Base-by-base conservation (phyloP, 1,284 basidiomycete genomes). In the Cutaneotrichosporon sp. region DNA sequence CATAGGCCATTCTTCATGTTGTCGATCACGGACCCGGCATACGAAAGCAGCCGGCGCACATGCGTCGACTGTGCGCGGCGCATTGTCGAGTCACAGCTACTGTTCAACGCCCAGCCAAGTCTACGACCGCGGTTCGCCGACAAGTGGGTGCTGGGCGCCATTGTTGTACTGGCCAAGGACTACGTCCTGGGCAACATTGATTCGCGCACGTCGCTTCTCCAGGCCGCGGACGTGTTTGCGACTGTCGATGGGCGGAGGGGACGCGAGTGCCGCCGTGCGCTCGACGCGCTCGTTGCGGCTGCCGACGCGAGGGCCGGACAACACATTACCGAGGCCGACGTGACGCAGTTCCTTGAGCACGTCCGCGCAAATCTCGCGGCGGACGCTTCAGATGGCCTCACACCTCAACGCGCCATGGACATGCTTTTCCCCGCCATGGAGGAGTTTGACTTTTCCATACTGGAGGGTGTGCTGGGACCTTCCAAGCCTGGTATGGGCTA, bases 121-220 rank as follows among this genome's bases (percentile, higher is more conserved):
- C 51, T 61, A 4, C 53, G 57, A 1, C 62, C 62, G 4, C 50
- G 48, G 54, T 33, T 26, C 52, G 34, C 41, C 30, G 20, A 8
- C 10, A n/a, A 18, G 9, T 64, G 62, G 62, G 55, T 64, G 21
- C 52, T 64, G 2, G 60, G 60, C 33, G 54, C 60, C 2, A 49
- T 51, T 5, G 51, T 60, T 22, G 54, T 62, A 36, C 42, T 62
- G 10, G 56, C 60, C 7, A 49, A 59, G 17, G 56, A 60, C 51
- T 43, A 49, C 40, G 34, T 53, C 35, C 12, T 51, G 13, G 51
- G 51, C 36, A 40, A 40, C 37, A 23, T 34, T 20, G 43, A 45
- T 21, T 33, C 22, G 15, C 43, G 51, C 18, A 26, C 38, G 1
- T 26, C 26, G n/a, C 37, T 52, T 14, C 38, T 41, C 8, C 51